Evolutionary conservation across 306 rosid species (phyloP).

Genomic region (Vigna nakashimae): DNA sequence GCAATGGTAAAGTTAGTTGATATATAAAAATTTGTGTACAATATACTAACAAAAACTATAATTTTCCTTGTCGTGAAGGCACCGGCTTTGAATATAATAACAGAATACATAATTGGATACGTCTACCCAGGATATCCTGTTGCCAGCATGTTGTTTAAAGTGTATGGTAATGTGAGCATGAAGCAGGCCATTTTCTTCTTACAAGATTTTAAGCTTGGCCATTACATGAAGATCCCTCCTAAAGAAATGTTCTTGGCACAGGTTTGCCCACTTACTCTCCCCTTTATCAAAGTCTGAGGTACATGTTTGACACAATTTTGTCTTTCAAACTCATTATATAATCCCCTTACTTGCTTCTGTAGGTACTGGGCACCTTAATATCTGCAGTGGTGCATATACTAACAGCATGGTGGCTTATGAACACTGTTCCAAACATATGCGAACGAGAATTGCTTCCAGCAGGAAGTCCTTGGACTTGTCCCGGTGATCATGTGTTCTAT

Average conservation of each 20-base stretch:
- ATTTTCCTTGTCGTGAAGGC: conserved; percentile 48
- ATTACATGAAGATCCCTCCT: conserved; percentile 95
- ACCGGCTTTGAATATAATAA: conserved; percentile 71
- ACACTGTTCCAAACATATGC: conserved; percentile 67
- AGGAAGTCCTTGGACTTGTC: conserved; percentile 93
- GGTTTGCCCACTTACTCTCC: conserved; percentile 46
- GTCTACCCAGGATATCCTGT: conserved; percentile 86
- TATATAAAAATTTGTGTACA: not conserved
- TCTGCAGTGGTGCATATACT: conserved; percentile 68
- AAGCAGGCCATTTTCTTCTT: conserved; percentile 72
- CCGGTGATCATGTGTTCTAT: conserved; percentile 87
- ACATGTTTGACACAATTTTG: not conserved
- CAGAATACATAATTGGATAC: conserved; percentile 82
- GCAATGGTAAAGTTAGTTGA: not conserved
- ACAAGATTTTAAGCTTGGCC: conserved; percentile 93
- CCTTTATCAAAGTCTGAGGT: not conserved
- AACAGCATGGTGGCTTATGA: conserved; percentile 92
- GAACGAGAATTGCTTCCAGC: conserved; percentile 66
- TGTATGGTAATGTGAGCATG: conserved; percentile 77
- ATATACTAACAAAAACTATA: not conserved
- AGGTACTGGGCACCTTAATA: conserved; percentile 71
- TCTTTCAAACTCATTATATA: not conserved
- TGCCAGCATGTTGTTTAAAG: conserved; percentile 80
- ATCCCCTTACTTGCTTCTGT: conserved; percentile 1
- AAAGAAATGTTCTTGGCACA: conserved; percentile 83